phyloP scores from a whole-genome alignment of 2,329 filamentous ascomycete genomes.

The Penicillium sp. region DNA sequence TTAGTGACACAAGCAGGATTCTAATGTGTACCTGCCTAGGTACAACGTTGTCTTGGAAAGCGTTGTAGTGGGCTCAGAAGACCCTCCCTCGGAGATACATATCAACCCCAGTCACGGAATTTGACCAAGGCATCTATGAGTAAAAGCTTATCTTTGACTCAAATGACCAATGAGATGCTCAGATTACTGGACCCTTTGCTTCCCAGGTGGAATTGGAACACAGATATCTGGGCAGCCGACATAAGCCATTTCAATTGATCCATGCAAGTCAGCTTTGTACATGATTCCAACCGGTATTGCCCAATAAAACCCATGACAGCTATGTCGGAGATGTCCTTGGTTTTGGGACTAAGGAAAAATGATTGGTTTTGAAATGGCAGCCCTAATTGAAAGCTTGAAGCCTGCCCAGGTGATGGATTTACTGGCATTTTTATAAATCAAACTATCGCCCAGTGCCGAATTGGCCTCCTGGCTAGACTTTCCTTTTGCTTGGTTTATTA shows the following conservation, averaged over 20 bases:
- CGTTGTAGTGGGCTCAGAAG: not conserved
- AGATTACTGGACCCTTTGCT: not conserved
- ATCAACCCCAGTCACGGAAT: not conserved
- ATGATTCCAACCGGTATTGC: not conserved
- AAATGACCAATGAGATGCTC: not conserved
- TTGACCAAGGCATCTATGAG: not conserved
- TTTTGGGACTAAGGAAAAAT: not conserved
- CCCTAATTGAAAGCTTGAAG: not conserved
- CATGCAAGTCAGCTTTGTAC: not conserved
- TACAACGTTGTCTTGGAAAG: not conserved
- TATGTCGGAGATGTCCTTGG: not conserved
- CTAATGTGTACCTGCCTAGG: not conserved
- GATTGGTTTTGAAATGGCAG: not conserved
- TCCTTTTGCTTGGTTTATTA: not conserved
- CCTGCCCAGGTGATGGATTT: not conserved
- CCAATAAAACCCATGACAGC: not conserved
- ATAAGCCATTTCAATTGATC: not conserved
- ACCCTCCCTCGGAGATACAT: not conserved
- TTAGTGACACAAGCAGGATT: too few relatives aligned
- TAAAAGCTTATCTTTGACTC: not conserved
- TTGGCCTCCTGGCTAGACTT: not conserved
- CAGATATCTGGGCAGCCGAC: not conserved
- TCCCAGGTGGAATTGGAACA: not conserved
- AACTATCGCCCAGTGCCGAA: not conserved
- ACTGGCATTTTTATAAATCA: not conserved